Base-by-base conservation (phyloP, 2,329 filamentous ascomycete genomes). In the Pseudonectria foliicola region DNA sequence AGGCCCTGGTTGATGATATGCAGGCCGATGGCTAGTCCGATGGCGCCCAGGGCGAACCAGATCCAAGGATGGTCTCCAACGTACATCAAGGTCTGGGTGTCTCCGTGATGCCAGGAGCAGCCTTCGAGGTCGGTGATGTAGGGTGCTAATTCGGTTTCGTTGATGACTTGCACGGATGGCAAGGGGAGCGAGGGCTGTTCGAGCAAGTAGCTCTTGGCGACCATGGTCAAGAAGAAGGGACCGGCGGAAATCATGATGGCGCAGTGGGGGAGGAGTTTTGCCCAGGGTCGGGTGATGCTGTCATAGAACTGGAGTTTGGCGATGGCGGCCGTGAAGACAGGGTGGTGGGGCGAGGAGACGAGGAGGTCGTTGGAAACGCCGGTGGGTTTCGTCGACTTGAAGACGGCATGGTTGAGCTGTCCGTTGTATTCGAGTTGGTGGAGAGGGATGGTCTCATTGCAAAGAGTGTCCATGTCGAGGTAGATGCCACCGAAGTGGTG, bases 341-440 rank as follows among this genome's bases (percentile, higher is more conserved):
- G 82, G 49, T 89, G 85, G 40, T 77, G 71, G 0, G 80, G 77
- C 1, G 84, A 70, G 12, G 82, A 64, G 31, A 82, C 82, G 82
- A 89, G 87, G 27, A 80, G 80, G 52, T 89, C 84, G 64, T 89
- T 89, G 46, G 80, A 84, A 48, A 89, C 85, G 43, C 84, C 84
- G 1, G 84, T 89, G 3, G 85, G 85, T 3, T 73, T 64, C 0
- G 85, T 89, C 44, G 55, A 57, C 29, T 57, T 53, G 48, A 56
- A 59, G 25, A 59, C 39, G 31, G 55, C 52, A 26, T 45, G 41
- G 39, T 56, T 47, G 3, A 23, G 16, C 7, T 32, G 24, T 6
- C 23, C 34, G 33, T 43, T 50, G 24, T 43, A 27, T 13, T 56
- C 55, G 31, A 59, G 40, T n/a, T 50, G 43, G 23, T 49, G 30